phyloP scores from a whole-genome alignment of 495 filamentous ascomycete genomes.

The Hyaloscypha finlandica region DNA sequence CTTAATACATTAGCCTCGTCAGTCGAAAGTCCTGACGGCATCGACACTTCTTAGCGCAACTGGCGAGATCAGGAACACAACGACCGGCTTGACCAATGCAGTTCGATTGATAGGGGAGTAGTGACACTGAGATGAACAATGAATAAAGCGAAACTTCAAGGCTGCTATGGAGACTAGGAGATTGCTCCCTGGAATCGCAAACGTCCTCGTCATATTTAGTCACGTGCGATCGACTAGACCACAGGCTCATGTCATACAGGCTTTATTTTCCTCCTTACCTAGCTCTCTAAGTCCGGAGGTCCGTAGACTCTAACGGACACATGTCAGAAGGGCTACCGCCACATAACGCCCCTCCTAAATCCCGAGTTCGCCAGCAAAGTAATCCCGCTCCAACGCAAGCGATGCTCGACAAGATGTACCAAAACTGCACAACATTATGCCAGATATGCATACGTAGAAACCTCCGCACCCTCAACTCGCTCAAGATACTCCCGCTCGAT shows the following conservation, averaged over 20 bases:
- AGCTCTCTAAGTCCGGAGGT: background rate
- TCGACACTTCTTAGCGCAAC: slow-evolving; percentile 11
- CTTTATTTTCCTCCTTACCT: background rate
- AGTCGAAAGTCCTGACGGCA: slow-evolving; percentile 13
- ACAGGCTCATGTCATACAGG: background rate
- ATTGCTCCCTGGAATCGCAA: too few species aligned
- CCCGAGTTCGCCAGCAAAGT: background rate
- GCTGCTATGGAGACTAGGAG: too few species aligned
- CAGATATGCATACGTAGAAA: slow-evolving; percentile 76
- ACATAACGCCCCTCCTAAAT: background rate
- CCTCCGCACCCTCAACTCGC: slow-evolving; percentile 67
- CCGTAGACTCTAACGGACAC: background rate
- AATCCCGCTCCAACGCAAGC: slow-evolving; percentile 5
- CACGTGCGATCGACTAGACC: background rate
- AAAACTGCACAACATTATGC: slow-evolving; percentile 36
- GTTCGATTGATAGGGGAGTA: too few species aligned
- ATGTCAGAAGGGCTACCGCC: background rate
- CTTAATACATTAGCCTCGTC: background rate
- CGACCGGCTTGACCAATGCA: background rate
- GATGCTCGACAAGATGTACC: background rate
- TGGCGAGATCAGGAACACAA: background rate
- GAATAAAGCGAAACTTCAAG: too few species aligned
- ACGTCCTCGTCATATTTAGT: background rate
- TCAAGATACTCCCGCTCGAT: slow-evolving; percentile 95
- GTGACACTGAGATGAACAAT: too few species aligned